phyloP scores from a whole-genome alignment of 2,329 filamentous ascomycete species.

The Exophiala lecanii-corni region DNA sequence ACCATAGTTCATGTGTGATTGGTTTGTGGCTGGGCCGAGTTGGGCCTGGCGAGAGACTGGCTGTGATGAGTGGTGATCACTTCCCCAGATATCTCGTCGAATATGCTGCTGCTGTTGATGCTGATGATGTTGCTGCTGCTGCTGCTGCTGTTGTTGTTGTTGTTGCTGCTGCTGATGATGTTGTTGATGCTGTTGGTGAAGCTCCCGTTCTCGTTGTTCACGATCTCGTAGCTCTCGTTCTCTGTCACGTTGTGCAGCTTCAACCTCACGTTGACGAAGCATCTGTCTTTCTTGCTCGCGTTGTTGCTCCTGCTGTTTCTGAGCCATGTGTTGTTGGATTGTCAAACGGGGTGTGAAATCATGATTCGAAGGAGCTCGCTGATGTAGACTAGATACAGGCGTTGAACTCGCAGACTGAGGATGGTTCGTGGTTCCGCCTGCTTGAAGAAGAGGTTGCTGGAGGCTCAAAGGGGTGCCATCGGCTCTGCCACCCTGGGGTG shows the following conservation, averaged over 20 bases:
- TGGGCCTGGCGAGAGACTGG: conserved; percentile 14
- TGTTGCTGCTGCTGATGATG: conserved; percentile 9
- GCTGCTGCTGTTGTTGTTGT: conserved; percentile 9
- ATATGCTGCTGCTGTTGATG: conserved; percentile 21
- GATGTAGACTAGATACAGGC: conserved; percentile 24
- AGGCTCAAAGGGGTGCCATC: conserved; percentile 9
- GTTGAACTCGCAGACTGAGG: conserved; percentile 23
- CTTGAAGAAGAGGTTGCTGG: conserved; percentile 3
- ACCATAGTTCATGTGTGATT: conserved; percentile 16
- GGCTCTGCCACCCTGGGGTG: conserved; percentile 5
- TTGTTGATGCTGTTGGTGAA: conserved; percentile 10
- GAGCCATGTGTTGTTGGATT: conserved; percentile 25
- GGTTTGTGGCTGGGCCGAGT: conserved; percentile 10
- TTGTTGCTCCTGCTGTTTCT: conserved; percentile 24
- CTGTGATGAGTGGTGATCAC: conserved; percentile 14
- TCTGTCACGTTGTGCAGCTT: conserved; percentile 6
- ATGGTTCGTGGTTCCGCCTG: conserved; percentile 8
- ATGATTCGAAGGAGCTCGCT: conserved; percentile 16
- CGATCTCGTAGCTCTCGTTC: conserved; percentile 10
- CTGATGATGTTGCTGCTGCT: conserved; percentile 18
- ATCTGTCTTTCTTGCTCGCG: conserved; percentile 19
- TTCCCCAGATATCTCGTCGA: conserved; percentile 16
- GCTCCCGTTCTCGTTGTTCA: conserved; percentile 24
- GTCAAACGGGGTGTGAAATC: conserved; percentile 20
- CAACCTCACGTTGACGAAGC: conserved; percentile 18